Base-by-base conservation (phyloP, 805 yeast genomes). In the Debaryomyces maramus region DNA sequence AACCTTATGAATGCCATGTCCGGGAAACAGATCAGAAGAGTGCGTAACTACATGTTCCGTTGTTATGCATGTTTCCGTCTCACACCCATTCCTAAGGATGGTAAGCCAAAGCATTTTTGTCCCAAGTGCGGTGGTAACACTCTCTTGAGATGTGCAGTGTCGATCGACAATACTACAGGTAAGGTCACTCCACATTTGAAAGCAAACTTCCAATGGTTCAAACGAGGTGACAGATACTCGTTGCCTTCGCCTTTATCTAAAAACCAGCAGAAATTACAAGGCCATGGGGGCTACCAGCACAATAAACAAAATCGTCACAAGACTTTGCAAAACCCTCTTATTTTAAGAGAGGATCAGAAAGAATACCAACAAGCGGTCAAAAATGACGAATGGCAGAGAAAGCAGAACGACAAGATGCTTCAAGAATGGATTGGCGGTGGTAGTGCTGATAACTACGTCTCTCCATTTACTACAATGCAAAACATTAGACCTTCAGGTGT, bases 21-120 rank as follows among this genome's bases (percentile, higher is more conserved):
- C 1, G 99, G 99, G 15, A 70, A 82, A 47, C 88, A 83, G 53
- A 90, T 93, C 63, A 84, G 80, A 50, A 79, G 87, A 59, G 85
- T 93, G 23, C 77, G 95, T 60, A 88, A 85, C 67, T 90, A 88
- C 61, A 91, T 91, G 97, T 76, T 87, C 56, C 75, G 99, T 64
- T 93, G 99, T 63, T 97, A 93, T 62, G 99, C 97, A 0, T 93
- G 99, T 67, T 93, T 93, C 78, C 72, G 77, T 43, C 71, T 93
- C 59, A 68, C 83, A 10, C 90, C 96, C 6, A 73, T 88, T 40
- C 87, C 91, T 19, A 85, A 82, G 53, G 75, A 78, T 47, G 90
- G 90, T 2, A 76, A 73, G 30, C 80, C 90, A 33, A 79, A 79
- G 53, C 97, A 89, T 63, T 93, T 93, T 70, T 93, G 99, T 62